Evolutionary conservation across 2,329 filamentous ascomycete genomes (phyloP).

Genomic region (Aureobasidium namibiae): DNA sequence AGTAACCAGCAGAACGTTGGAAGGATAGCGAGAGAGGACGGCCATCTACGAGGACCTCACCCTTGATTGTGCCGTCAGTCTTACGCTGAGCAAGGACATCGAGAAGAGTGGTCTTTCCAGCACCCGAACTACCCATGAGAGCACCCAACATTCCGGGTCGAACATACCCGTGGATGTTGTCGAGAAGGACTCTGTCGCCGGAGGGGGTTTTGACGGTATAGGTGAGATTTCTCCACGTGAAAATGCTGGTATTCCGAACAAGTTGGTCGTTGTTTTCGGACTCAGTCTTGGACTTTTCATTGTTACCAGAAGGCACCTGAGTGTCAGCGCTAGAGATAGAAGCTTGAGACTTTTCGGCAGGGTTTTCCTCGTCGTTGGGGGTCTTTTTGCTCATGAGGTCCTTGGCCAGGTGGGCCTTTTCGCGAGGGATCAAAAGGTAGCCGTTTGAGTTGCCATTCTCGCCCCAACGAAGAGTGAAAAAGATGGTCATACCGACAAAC

Average conservation of each 20-base stretch:
- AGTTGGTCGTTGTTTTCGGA: slow-evolving; percentile 14
- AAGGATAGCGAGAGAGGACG: slow-evolving; percentile 35
- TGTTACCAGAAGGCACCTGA: not conserved
- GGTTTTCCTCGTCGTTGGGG: slow-evolving; percentile 33
- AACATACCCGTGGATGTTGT: slow-evolving; percentile 62
- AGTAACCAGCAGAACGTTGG: slow-evolving; percentile 46
- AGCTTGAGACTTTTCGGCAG: slow-evolving; percentile 17
- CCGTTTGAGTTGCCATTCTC: slow-evolving; percentile 44
- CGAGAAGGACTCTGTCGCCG: slow-evolving; percentile 41
- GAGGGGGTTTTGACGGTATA: slow-evolving; percentile 56
- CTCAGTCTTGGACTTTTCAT: not conserved
- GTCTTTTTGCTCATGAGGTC: slow-evolving; percentile 33
- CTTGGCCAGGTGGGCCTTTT: slow-evolving; percentile 38
- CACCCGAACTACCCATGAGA: slow-evolving; percentile 70
- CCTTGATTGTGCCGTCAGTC: slow-evolving; percentile 36
- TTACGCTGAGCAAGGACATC: slow-evolving; percentile 37
- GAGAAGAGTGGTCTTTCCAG: slow-evolving; percentile 33
- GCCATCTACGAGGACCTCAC: slow-evolving; percentile 39
- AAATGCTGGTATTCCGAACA: slow-evolving; percentile 23
- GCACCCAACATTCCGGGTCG: slow-evolving; percentile 70
- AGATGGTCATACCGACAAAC: slow-evolving; percentile 51
- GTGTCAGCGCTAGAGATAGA: slow-evolving; percentile 11
- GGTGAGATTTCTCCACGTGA: slow-evolving; percentile 80
- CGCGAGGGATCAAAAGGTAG: slow-evolving; percentile 54
- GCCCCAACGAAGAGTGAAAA: slow-evolving; percentile 51